These are phyloP conservation scores for Diddensiella caesifluorescens DNA, from an alignment of 805 yeast genomes.

Conservation along the genomic window DNA sequence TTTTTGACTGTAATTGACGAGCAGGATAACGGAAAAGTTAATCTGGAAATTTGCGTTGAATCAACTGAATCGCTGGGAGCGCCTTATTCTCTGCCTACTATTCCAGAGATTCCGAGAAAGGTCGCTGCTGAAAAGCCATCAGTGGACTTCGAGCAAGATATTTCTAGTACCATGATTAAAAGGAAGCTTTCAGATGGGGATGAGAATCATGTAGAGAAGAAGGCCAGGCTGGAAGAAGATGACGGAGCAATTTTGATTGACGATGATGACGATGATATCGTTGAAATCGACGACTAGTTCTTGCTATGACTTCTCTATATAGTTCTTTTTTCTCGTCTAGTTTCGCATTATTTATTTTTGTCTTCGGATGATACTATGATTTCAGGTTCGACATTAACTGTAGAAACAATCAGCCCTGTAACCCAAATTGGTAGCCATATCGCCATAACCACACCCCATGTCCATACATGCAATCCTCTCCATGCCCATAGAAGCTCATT, in stretches of 20 bases:
- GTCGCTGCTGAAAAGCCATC: slow-evolving; percentile 1
- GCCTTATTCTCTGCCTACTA: slow-evolving; percentile 4
- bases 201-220: slow-evolving; percentile 17
- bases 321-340: neutral
- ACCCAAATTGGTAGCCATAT: slow-evolving; percentile 88
- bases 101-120: slow-evolving; percentile 10
- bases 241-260: slow-evolving; percentile 11
- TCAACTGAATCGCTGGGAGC: neutral
- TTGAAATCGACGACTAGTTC: slow-evolving; percentile 18
- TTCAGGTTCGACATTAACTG: neutral
- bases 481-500: slow-evolving; percentile 57
- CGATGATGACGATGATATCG: slow-evolving; percentile 20
- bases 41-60: slow-evolving; percentile 30
- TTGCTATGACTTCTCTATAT: neutral
- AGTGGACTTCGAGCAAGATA: slow-evolving; percentile 7
- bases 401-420: slow-evolving; percentile 20
- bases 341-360: slow-evolving; percentile 5
- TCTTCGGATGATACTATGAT: too few relatives aligned
- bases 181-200: slow-evolving; percentile 6
- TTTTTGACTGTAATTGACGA: slow-evolving; percentile 74
- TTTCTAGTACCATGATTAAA: slow-evolving; percentile 1
- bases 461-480: slow-evolving; percentile 71
- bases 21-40: slow-evolving; percentile 64
- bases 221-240: slow-evolving; percentile 3
- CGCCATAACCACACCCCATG: slow-evolving; percentile 67